Conservation (phyloP, 495 filamentous ascomycete genomes). For the Platismatia glauca region DNA sequence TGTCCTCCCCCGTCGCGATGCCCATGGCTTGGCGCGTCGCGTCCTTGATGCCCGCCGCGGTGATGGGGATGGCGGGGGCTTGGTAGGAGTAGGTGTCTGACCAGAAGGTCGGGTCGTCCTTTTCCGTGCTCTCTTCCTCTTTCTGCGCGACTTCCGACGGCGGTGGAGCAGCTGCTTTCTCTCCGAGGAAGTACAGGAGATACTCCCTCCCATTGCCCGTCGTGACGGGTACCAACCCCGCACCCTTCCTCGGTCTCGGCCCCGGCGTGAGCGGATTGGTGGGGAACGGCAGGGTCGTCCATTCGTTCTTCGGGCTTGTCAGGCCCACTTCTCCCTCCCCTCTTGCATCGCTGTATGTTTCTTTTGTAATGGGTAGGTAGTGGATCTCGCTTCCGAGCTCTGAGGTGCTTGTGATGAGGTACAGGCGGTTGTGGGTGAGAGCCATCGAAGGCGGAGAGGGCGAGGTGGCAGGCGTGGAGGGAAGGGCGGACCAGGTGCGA, state of each 20-base stretch:
- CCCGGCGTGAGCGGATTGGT: conserved; percentile 40
- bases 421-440: conserved; percentile 35
- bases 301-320: conserved; percentile 27
- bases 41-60: conserved; percentile 44
- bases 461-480: conserved; percentile 27
- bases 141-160: background rate
- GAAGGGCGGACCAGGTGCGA: conserved; percentile 38
- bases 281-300: conserved; percentile 39
- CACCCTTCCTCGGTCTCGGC: conserved; percentile 36
- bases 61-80: conserved; percentile 34
- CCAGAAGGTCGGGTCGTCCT: conserved; percentile 16
- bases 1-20: conserved; percentile 32
- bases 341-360: conserved; percentile 15
- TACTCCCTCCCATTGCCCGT: conserved; percentile 45
- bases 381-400: conserved; percentile 35
- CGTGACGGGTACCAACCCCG: conserved; percentile 37
- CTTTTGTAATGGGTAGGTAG: conserved; percentile 31
- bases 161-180: conserved; percentile 6
- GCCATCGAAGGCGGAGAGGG: conserved; percentile 29
- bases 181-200: conserved; percentile 45
- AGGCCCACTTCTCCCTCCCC: background rate
- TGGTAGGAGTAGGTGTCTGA: conserved; percentile 46
- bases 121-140: background rate
- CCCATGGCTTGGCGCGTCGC: conserved; percentile 36
- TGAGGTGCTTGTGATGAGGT: conserved; percentile 33